Conservation (phyloP, 768 basidiomycete genomes). For the Lyophyllum decastes region DNA sequence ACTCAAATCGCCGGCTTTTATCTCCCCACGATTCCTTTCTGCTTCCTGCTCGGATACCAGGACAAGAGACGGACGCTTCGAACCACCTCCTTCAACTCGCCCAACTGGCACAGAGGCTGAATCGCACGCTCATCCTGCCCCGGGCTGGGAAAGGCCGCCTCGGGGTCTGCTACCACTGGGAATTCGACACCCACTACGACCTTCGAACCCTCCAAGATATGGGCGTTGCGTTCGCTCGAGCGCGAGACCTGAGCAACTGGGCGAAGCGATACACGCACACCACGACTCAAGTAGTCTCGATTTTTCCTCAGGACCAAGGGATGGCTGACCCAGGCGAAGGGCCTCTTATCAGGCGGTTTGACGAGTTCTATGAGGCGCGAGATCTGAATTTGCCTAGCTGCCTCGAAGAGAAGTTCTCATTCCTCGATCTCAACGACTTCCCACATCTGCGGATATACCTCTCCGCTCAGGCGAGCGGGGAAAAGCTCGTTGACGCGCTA, state of each 20-base stretch:
- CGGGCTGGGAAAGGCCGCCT: constrained; percentile 59
- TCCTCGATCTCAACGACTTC: constrained; percentile 18
- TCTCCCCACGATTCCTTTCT: constrained; percentile 42
- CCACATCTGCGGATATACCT: constrained; percentile 2
- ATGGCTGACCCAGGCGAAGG: constrained; percentile 12
- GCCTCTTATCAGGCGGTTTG: constrained; percentile 13
- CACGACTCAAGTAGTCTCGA: constrained; percentile 36
- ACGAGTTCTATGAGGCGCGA: constrained; percentile 20
- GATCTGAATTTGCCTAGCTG: constrained; percentile 24
- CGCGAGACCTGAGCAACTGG: constrained; percentile 27
- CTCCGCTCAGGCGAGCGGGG: not conserved
- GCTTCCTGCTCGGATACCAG: constrained; percentile 49
- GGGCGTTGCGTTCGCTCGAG: not conserved
- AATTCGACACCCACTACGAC: constrained; percentile 54
- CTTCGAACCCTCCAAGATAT: constrained; percentile 18
- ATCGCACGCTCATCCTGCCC: constrained; percentile 62
- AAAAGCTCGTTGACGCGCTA: constrained; percentile 20
- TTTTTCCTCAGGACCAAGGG: constrained; percentile 9
- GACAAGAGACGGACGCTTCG: constrained; percentile 62
- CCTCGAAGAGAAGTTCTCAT: constrained; percentile 21
- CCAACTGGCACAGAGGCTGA: constrained; percentile 46
- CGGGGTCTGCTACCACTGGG: constrained; percentile 49
- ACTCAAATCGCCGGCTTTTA: not conserved
- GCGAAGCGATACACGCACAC: constrained; percentile 25
- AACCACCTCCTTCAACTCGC: constrained; percentile 55